These are phyloP conservation scores for Manihot esculenta DNA, from an alignment of 441 rosid species.

Conservation along the genomic window DNA sequence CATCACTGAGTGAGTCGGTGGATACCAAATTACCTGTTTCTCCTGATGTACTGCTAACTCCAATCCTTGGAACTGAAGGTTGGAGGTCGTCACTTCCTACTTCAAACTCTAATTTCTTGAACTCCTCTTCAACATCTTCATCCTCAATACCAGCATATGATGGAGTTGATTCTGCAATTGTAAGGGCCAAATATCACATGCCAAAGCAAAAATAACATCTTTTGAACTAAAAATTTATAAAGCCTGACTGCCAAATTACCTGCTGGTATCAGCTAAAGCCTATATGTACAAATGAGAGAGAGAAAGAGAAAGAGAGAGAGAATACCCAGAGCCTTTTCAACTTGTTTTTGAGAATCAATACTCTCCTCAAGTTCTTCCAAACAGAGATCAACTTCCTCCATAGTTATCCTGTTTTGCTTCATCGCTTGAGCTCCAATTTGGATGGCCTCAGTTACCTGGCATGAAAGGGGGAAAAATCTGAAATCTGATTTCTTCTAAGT, in stretches of 20 bases:
- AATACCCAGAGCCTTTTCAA: conserved; percentile 62
- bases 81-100: conserved; percentile 40
- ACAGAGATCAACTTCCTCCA: conserved; percentile 69
- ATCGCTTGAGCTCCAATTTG: conserved; percentile 73
- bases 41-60: conserved; percentile 15
- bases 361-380: conserved; percentile 67
- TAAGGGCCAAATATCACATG: conserved; percentile 12
- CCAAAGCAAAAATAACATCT: not conserved
- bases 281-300: too few relatives aligned
- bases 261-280: not conserved
- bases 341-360: conserved; percentile 65
- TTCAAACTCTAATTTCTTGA: conserved; percentile 59
- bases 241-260: not conserved
- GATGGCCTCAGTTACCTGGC: conserved; percentile 77
- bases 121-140: conserved; percentile 68
- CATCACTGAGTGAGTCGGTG: conserved; percentile 44
- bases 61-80: conserved; percentile 9
- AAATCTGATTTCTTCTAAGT: not conserved
- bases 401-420: conserved; percentile 58
- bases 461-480: conserved; percentile 14
- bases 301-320: not conserved
- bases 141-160: conserved; percentile 50
- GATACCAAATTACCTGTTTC: conserved; percentile 30
- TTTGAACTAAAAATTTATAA: not conserved
- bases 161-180: conserved; percentile 46